Evolutionary conservation across 2,329 filamentous ascomycete species (phyloP), one percentile per base, ranked within the genome.

Genomic region (Fusarium pseudoanthophilum): DNA sequence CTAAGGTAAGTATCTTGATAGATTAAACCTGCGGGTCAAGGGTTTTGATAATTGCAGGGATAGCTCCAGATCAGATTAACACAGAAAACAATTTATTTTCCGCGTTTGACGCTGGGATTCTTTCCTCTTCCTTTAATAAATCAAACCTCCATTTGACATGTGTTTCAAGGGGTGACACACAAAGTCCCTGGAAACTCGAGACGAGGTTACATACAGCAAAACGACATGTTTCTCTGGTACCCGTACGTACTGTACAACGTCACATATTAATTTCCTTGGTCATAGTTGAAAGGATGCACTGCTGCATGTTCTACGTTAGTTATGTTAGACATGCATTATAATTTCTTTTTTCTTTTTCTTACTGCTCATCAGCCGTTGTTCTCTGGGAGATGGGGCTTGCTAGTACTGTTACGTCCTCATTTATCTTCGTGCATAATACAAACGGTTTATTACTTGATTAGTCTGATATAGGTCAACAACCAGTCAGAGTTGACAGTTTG

Each of bases 281-380:
- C 15, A 51, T 62, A 21, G 32, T 37, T 40, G 28, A 51, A 60
- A 60, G 53, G 53, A 52, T 59, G 39, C 48, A 24, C 43, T 40
- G 28, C 45, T 67, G 48, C 67, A 70, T 24, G 53, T 26, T 30
- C 36, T 30, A 45, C 21, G 7, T 26, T 45, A 24, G 21, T 15
- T 51, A 53, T 67, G 49, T 36, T 71, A 67, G 56, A 62, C 61
- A 67, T 58, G 56, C 68, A 67, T 67, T 56, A 69, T 64, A 56
- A 37, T 37, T 37, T 37, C 36, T n/a, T 64, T 64, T 34, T 34
- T 7, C 14, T 48, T 39, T 32, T 70, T 56, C 32, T 45, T 30
- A 4, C 40, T 39, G 14, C 32, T 37, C 11, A 30, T 59, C 42
- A 4, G 39, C 36, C 37, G 42, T 66, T 51, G 46, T 58, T 48